A percentile compares a stretch with the other conserved stretches of the same genome.
These are phyloP conservation scores for Cyberlindnera nakhonratchasimensis DNA, from an alignment of 805 yeast species.

Conservation along the genomic window DNA sequence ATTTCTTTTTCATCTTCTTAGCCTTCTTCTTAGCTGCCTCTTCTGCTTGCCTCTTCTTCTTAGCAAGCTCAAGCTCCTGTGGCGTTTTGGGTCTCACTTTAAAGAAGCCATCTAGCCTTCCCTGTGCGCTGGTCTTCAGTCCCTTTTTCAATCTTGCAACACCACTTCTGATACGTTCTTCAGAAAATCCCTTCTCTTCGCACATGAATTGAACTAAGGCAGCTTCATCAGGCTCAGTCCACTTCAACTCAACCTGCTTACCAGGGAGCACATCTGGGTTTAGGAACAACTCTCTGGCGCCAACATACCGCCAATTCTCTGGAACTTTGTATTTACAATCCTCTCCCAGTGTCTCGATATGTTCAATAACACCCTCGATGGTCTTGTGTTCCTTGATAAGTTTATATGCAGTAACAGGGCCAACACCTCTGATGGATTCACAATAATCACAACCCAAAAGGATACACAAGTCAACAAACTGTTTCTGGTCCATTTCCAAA, in stretches of 20 bases:
- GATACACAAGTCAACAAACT: constrained; percentile 89
- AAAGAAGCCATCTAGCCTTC: constrained; percentile 89
- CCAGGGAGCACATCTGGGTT: constrained; percentile 76
- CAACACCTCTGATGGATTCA: constrained; percentile 91
- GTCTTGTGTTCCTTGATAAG: constrained; percentile 81
- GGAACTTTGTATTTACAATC: constrained; percentile 79
- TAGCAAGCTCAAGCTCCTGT: constrained; percentile 36
- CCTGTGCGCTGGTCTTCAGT: constrained; percentile 81
- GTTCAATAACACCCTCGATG: constrained; percentile 72
- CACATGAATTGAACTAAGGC: constrained; percentile 83
- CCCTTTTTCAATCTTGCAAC: constrained; percentile 83
- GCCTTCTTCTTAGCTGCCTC: constrained; percentile 29
- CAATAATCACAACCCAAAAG: constrained; percentile 96
- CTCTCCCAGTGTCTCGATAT: constrained; percentile 53
- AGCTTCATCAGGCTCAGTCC: constrained; percentile 86
- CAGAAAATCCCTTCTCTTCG: constrained; percentile 84
- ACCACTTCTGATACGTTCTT: constrained; percentile 86
- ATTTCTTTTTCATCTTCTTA: constrained; percentile 23
- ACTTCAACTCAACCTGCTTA: constrained; percentile 64
- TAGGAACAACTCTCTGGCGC: constrained; percentile 79
- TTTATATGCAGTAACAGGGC: constrained; percentile 91
- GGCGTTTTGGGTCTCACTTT: constrained; percentile 56
- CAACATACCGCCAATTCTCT: constrained; percentile 90
- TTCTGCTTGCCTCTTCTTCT: constrained; percentile 28
- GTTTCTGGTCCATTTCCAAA: constrained; percentile 63